Evolutionary conservation across 2,329 filamentous ascomycete genomes (phyloP).

Genomic region (Ophiocordyceps camponoti-saundersi): DNA sequence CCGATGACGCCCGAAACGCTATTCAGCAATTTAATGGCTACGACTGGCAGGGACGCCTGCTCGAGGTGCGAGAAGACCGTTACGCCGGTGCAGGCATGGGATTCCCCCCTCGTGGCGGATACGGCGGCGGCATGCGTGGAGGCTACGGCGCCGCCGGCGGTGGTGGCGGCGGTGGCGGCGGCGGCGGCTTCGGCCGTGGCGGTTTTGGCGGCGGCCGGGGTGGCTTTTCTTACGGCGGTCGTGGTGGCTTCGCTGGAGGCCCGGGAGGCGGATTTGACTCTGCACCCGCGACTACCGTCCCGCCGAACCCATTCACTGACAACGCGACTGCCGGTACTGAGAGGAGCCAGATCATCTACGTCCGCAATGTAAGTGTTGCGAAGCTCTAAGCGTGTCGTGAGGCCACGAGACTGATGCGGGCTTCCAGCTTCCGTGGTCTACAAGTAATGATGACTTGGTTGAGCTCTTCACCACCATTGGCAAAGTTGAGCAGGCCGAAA

Average conservation of each 20-base stretch:
- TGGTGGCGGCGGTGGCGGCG: constrained; percentile 29
- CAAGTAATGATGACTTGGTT: constrained; percentile 91
- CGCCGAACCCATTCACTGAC: constrained; percentile 87
- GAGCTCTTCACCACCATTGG: constrained; percentile 97
- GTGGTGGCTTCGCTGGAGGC: constrained; percentile 10
- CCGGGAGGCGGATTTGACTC: constrained; percentile 27
- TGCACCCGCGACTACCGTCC: constrained; percentile 26
- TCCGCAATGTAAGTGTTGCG: constrained; percentile 67
- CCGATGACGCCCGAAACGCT: constrained; percentile 86
- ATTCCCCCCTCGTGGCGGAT: constrained; percentile 39
- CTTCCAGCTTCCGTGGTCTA: constrained; percentile 83
- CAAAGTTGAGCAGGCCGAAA: constrained; percentile 96
- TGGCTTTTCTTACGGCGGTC: neutral
- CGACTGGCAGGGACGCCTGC: constrained; percentile 86
- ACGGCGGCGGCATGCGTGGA: constrained; percentile 39
- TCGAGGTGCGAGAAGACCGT: constrained; percentile 93
- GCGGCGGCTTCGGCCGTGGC: constrained; percentile 21
- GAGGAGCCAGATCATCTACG: constrained; percentile 71
- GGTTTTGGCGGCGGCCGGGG: constrained; percentile 22
- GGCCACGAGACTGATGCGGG: constrained; percentile 6
- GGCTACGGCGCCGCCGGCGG: constrained; percentile 44
- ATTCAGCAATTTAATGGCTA: constrained; percentile 98
- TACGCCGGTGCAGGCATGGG: constrained; percentile 55
- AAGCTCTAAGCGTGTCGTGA: neutral
- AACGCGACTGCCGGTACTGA: constrained; percentile 78